A percentile compares a stretch with the other conserved stretches of the same genome.
phyloP scores from a whole-genome alignment of 2,329 filamentous ascomycete species.

The Aspergillus puulaauensis region DNA sequence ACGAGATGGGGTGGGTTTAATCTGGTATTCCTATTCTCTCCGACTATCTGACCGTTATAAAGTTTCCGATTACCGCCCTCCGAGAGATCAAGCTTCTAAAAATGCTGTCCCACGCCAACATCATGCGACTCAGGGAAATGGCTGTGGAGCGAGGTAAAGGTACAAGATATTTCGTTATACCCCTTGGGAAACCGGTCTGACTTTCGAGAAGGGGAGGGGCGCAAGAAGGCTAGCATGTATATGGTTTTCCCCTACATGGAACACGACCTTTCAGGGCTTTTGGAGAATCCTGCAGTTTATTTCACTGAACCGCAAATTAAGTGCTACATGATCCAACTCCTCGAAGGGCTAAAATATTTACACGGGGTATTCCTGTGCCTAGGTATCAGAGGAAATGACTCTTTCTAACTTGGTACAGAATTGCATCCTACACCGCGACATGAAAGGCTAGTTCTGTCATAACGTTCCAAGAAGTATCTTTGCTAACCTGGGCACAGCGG shows the following conservation, averaged over 20 bases:
- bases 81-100: conserved; percentile 98
- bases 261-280: conserved; percentile 92
- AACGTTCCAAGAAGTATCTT: not conserved
- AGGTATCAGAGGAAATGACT: not conserved
- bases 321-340: conserved; percentile 92
- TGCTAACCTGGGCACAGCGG: conserved; percentile 53
- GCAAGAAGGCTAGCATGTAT: conserved; percentile 80
- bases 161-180: conserved; percentile 33
- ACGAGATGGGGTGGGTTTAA: conserved; percentile 77
- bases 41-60: conserved; percentile 34
- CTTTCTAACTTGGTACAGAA: conserved; percentile 42
- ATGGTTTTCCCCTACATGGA: conserved; percentile 99
- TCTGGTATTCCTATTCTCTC: not conserved
- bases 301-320: conserved; percentile 93
- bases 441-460: conserved; percentile 63
- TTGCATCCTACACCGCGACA: conserved; percentile 90
- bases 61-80: conserved; percentile 96
- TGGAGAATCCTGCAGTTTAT: conserved; percentile 88
- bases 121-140: conserved; percentile 90
- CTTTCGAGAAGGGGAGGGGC: conserved; percentile 62
- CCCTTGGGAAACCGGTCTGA: conserved; percentile 16
- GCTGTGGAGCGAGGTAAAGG: conserved; percentile 75
- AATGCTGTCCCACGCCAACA: conserved; percentile 85
- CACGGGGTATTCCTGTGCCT: conserved; percentile 60
- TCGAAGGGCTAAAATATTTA: conserved; percentile 85